Evolutionary conservation across 768 basidiomycete species (phyloP), one percentile per base, ranked within the genome.

Genomic region (Leccinum rimulosum): DNA sequence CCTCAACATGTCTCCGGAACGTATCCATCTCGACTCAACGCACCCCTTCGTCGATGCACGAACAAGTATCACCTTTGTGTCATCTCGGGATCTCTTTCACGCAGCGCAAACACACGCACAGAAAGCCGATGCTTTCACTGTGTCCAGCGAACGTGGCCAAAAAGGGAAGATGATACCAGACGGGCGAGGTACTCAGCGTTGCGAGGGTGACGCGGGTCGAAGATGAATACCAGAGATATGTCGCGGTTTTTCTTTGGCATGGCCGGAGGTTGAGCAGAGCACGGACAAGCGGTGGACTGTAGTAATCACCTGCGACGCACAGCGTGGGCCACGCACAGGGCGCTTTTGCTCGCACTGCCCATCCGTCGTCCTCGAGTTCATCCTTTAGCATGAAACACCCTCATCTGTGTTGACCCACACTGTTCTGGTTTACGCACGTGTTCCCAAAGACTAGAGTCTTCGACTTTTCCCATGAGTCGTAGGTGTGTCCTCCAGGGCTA

Each of bases 1-100:
- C 68, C 74, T 67, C 48, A 79, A 76, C 77, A 79, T 77, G 55
- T 79, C 80, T 84, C 70, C 84, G 78, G 84, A 81, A 84, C 70
- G 83, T 77, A 69, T 69, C 58, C 63, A 66, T 67, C 55, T 66
- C 65, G 69, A 57, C 54, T 59, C 60, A 57, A 53, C 60, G 62
- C 55, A 51, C 31, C 6, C 60, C 59, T 64, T 51, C 43, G 52
- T 58, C 50, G 54, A 55, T 51, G 55, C 66, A 78, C 81, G 58
- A 28, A 80, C 82, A 80, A 73, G 74, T 74, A 76, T 75, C 66
- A 70, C 51, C 78, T 76, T 69, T 79, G 82, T 73, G 66, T 75
- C 67, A 71, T 77, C 82, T 83, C 78, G 80, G 82, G 82, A 79
- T 68, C 80, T 82, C 76, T 66, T 70, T 69, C 69, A 59, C 54